Base-by-base conservation (phyloP, 2,329 filamentous ascomycete genomes). In the Metarhizium guizhouense region DNA sequence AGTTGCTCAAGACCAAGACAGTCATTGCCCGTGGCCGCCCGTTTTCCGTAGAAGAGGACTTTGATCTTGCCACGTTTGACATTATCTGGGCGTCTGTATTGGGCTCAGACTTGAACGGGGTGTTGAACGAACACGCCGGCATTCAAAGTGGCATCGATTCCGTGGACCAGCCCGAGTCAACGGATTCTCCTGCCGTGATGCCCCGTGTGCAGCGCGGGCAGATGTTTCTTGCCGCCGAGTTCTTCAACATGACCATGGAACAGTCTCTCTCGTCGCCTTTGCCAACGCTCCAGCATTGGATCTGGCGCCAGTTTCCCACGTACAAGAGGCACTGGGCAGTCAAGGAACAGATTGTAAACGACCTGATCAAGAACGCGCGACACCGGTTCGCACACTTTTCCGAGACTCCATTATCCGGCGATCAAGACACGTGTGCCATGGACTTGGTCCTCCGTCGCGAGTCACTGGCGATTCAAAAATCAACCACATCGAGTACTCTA, bases 1-100 rank as follows among this genome's bases (percentile, higher is more conserved):
- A 64, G 6, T 20, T 74, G n/a, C 73, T 69, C 68, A 54, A 62
- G 18, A 43, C 64, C 47, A 75, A 73, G 55, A 57, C 54, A 16
- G 36, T 66, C 1, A 50, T 56, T 16, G 67, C 67, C n/a, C 45
- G 64, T 4, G 69, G 67, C 0, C 43, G 52, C 20, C 53, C 61
- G 1, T 63, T 62, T 45, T 43, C 51, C 4, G 68, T 65, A 1
- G 61, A 65, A 53, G 40, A 63, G 3, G 64, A 66, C 38, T 67
- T 73, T 20, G 63, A 62, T 5, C 63, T 65, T 36, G 59, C 57
- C n/a, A 65, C 66, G 0, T 55, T 72, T 6, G 70, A 72, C 56
- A 57, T 61, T 32, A 66, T 72, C 18, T 63, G 66, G 32, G 63
- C 63, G 6, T 64, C 63, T 6, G 58, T 61, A 13, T 68, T 72